Percentiles rank a stretch among this genome's conserved stretches.
These are phyloP conservation scores for Amoeboaphelidium occidentale DNA, from an alignment of 371 early-diverging fungal species.

Conservation along the genomic window DNA sequence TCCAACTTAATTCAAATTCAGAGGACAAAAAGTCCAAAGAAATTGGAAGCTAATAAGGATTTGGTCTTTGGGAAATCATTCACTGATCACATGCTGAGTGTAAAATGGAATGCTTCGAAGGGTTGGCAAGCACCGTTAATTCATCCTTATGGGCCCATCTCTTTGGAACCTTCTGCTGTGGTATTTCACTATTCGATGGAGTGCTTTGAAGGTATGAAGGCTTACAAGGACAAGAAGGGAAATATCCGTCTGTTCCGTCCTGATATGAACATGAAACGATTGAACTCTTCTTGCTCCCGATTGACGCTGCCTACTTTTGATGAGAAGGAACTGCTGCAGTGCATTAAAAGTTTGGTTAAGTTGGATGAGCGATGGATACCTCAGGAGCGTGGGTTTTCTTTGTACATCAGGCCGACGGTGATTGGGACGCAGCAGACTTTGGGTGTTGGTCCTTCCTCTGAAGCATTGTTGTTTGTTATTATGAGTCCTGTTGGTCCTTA, in stretches of 20 bases:
- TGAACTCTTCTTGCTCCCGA: conserved; percentile 39
- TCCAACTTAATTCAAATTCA: too few relatives aligned
- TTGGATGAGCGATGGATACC: conserved; percentile 73
- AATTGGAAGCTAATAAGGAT: conserved; percentile 40
- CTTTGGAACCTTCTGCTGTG: conserved; percentile 53
- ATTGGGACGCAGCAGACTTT: conserved; percentile 71
- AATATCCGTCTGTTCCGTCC: conserved; percentile 65
- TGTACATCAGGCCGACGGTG: conserved; percentile 83
- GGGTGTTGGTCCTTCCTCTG: conserved; percentile 32
- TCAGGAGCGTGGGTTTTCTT: conserved; percentile 60
- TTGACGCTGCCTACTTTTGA: conserved; percentile 66
- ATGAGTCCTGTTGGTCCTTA: conserved; percentile 91
- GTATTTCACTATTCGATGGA: conserved; percentile 83
- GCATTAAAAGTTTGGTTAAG: conserved; percentile 57
- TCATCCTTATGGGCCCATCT: conserved; percentile 48
- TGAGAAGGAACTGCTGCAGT: conserved; percentile 46
- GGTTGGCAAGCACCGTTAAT: conserved; percentile 52
- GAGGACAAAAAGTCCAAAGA: conserved; percentile 16
- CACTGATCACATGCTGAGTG: conserved; percentile 77
- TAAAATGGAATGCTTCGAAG: conserved; percentile 39
- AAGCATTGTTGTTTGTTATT: conserved; percentile 65
- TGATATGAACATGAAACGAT: conserved; percentile 68
- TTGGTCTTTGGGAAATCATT: conserved; percentile 71
- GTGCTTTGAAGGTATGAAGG: conserved; percentile 84
- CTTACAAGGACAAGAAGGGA: conserved; percentile 56